A percentile compares a stretch with the other conserved stretches of the same genome.
Evolutionary conservation across 805 yeast species (phyloP).

Genomic region (Monosporozyma aquatica): DNA sequence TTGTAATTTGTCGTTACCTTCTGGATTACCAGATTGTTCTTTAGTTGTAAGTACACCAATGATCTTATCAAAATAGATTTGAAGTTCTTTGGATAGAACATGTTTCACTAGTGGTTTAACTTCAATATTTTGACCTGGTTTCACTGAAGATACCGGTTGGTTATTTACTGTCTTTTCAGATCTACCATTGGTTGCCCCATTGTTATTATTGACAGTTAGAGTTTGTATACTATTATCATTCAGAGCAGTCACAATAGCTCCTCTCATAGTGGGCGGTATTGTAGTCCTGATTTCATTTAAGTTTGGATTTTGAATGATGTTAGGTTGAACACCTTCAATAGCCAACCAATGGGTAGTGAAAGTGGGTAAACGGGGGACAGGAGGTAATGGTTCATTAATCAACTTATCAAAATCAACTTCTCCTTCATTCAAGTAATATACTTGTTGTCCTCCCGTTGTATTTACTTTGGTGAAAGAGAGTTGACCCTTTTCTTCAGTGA

Average conservation of each 20-base stretch:
- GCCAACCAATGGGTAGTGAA: constrained; percentile 97
- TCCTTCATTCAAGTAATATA: constrained; percentile 85
- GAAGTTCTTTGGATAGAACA: constrained; percentile 87
- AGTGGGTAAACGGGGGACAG: constrained; percentile 84
- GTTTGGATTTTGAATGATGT: constrained; percentile 89
- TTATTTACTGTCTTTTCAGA: not conserved
- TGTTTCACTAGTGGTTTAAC: constrained; percentile 91
- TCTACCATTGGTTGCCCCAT: constrained; percentile 7
- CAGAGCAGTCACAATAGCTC: constrained; percentile 64
- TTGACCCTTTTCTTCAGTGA: constrained; percentile 37
- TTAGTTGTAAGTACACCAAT: constrained; percentile 64
- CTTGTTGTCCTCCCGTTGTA: constrained; percentile 84
- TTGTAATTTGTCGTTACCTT: constrained; percentile 21
- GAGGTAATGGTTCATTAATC: constrained; percentile 89
- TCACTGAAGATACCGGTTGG: constrained; percentile 28
- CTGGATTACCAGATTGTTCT: constrained; percentile 29
- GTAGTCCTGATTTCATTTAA: constrained; percentile 61
- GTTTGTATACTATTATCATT: constrained; percentile 38
- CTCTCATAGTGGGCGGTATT: constrained; percentile 70
- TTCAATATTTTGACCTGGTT: constrained; percentile 39
- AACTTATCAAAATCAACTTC: constrained; percentile 91
- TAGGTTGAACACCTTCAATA: constrained; percentile 96
- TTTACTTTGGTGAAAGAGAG: constrained; percentile 81
- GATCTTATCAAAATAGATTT: constrained; percentile 85
- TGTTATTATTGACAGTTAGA: constrained; percentile 7